Evolutionary conservation across 2,329 filamentous ascomycete genomes (phyloP).

Genomic region (Alternaria brassicae): DNA sequence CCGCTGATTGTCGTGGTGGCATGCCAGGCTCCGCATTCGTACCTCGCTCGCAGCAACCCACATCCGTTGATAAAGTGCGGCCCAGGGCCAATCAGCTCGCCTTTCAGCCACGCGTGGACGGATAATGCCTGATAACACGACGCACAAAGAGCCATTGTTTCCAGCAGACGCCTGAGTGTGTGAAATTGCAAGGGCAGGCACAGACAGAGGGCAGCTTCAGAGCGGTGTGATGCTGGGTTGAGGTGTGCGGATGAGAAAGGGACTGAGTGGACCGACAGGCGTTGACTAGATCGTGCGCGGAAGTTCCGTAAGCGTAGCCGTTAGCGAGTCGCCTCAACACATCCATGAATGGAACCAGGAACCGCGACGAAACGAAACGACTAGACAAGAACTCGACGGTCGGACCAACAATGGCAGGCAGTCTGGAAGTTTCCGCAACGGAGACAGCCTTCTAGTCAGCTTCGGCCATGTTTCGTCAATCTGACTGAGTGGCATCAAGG

Average conservation of each 20-base stretch:
- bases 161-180: slow-evolving; percentile 15
- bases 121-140: slow-evolving; percentile 36
- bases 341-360: not conserved
- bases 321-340: slow-evolving; percentile 19
- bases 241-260: slow-evolving; percentile 23
- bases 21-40: slow-evolving; percentile 22
- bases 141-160: slow-evolving; percentile 17
- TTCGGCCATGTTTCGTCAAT: not conserved
- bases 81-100: slow-evolving; percentile 34
- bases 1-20: slow-evolving; percentile 15
- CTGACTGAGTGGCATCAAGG: not conserved
- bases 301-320: slow-evolving; percentile 15
- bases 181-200: slow-evolving; percentile 24
- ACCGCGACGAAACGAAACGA: not conserved
- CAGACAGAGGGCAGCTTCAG: slow-evolving; percentile 17
- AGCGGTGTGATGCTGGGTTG: slow-evolving; percentile 26
- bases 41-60: slow-evolving; percentile 26
- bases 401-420: not conserved
- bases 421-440: not conserved
- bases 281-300: slow-evolving; percentile 16
- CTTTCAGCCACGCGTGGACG: slow-evolving; percentile 14
- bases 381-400: too few species aligned
- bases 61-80: slow-evolving; percentile 22
- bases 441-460: not conserved
- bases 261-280: slow-evolving; percentile 16